phyloP scores from a whole-genome alignment of 2,329 filamentous ascomycete genomes.

The Endothia cerciana region DNA sequence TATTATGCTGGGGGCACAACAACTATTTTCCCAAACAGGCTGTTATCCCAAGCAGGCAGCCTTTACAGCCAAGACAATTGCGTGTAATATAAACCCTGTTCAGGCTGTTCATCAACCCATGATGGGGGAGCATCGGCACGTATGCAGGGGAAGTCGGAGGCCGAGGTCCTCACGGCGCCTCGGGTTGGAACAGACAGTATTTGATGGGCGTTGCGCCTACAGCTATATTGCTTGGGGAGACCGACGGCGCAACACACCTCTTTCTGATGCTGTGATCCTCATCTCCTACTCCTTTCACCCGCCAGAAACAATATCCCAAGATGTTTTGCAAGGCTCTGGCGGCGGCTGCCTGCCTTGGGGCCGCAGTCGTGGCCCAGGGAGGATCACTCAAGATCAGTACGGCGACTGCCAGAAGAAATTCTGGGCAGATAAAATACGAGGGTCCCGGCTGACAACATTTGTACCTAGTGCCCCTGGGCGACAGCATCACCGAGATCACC shows the following conservation, averaged over 20 bases:
- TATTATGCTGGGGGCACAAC: no score
- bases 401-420: not conserved
- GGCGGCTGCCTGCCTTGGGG: not conserved
- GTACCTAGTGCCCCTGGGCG: constrained; percentile 48
- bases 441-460: not conserved
- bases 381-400: not conserved
- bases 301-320: not conserved
- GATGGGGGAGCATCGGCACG: not conserved
- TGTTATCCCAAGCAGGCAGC: not conserved
- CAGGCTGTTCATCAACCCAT: not conserved
- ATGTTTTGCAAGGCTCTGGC: not conserved
- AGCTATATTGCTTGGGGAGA: not conserved
- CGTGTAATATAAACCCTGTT: not conserved
- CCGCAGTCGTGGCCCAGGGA: not conserved
- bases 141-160: not conserved
- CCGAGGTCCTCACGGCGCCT: not conserved
- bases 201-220: not conserved
- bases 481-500: constrained; percentile 50
- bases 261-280: not conserved
- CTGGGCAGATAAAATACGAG: not conserved
- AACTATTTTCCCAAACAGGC: not conserved
- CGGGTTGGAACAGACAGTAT: not conserved
- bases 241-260: not conserved
- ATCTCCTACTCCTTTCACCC: not conserved
- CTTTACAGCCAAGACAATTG: not conserved